phyloP scores from a whole-genome alignment of 495 filamentous ascomycete genomes.

The Penicillium antarcticum region DNA sequence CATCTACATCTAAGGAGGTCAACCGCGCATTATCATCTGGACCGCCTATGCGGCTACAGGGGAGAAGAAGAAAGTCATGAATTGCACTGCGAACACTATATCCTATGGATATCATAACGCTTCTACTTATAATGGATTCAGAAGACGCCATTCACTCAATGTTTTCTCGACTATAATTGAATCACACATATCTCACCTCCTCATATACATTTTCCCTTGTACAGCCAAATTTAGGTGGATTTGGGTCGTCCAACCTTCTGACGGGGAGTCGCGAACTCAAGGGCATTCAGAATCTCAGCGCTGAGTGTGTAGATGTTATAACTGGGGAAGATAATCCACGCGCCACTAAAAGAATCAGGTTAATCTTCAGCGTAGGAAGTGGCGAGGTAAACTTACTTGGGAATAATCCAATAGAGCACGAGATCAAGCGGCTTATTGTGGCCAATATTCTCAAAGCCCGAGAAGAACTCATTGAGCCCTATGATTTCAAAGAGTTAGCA shows the following conservation, averaged over 20 bases:
- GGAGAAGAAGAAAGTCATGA: neutral
- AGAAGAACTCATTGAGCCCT: slow-evolving; percentile 78
- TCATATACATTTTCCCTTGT: neutral
- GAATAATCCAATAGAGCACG: slow-evolving; percentile 70
- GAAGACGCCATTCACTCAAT: no score
- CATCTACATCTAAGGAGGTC: neutral
- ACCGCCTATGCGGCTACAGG: neutral
- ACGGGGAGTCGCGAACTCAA: slow-evolving; percentile 49
- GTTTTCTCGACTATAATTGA: neutral
- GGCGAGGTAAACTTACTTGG: slow-evolving; percentile 61
- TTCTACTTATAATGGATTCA: no score
- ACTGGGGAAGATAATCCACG: slow-evolving; percentile 71
- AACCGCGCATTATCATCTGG: slow-evolving; percentile 4
- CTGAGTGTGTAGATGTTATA: slow-evolving; percentile 71
- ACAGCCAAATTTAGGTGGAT: slow-evolving; percentile 16
- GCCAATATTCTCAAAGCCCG: slow-evolving; percentile 73
- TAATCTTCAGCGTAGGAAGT: neutral
- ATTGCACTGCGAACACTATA: neutral
- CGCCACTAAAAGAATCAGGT: slow-evolving; percentile 51
- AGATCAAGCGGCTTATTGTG: slow-evolving; percentile 63
- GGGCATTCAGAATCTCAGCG: slow-evolving; percentile 63
- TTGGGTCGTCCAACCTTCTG: slow-evolving; percentile 33
- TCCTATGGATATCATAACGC: no score
- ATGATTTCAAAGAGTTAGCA: slow-evolving; percentile 4
- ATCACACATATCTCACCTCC: neutral